Evolutionary conservation across 257 asterid species (phyloP), one percentile per base, ranked within the genome.

Genomic region (Nicotiana tabacum): DNA sequence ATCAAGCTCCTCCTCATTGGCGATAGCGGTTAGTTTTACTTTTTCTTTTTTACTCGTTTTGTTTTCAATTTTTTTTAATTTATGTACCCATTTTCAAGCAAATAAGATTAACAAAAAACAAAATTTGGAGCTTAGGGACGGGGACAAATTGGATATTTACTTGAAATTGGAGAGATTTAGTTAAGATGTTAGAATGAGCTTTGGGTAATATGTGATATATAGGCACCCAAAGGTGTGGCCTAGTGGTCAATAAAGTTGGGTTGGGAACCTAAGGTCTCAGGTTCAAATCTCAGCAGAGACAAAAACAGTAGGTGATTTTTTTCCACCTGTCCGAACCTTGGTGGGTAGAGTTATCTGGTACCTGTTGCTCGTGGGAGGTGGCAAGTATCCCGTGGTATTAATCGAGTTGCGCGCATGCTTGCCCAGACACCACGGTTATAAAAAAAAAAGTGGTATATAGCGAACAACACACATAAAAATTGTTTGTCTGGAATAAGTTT

Each of bases 1-100:
- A 82, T 85, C 69, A 85, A 85, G 70, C 85, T 85, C 55, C 88
- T 85, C 27, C 88, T 85, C 77, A 85, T 85, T 62, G 88, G 88
- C 60, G 88, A 85, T 37, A 85, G 88, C 83, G 88, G 88, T 85
- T 69, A 46, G 86, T 85, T 85, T 43, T 69, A 0, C 11, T 3
- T 16, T 74, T 56, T 77, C 43, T 82, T 77, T 15, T 4, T 3
- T 35, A 37, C 8, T 43, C 12, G 0, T n/a, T 37, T 18, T 70
- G 11, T 39, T 21, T 13, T 21, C 6, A 10, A 29, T 70, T 70
- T 68, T 68, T 15, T 18, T 33, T 7, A 4, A 69, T 8, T 69
- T 69, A 69, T 15, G 33, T 37, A 39, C 55, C 78, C n/a, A 70
- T 70, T 70, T 70, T 21, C 18, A 21, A 17, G 15, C 0, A 12